These are phyloP conservation scores for Hypoxylon fuscum DNA, from an alignment of 495 filamentous ascomycete genomes.

Conservation along the genomic window DNA sequence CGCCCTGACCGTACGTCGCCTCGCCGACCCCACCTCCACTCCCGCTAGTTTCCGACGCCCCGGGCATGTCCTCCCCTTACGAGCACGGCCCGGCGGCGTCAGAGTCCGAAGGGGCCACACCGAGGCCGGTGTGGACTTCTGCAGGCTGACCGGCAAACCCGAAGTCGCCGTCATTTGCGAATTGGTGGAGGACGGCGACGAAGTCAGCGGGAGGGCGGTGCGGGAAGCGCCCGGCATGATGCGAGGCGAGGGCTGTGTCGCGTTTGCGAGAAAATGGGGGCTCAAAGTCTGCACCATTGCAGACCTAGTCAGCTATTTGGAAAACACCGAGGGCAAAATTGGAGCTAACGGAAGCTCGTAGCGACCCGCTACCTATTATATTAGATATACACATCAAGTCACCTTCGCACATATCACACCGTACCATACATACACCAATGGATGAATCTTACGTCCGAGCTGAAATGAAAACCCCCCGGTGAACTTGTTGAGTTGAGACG, in stretches of 20 bases:
- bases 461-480: neutral
- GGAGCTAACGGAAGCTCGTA: conserved; percentile 48
- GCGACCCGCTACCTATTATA: neutral
- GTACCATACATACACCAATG: conserved; percentile 14
- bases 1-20: conserved; percentile 78
- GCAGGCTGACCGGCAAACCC: conserved; percentile 76
- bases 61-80: conserved; percentile 89
- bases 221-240: conserved; percentile 81
- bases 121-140: conserved; percentile 90
- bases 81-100: conserved; percentile 82
- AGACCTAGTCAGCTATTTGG: conserved; percentile 81
- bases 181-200: conserved; percentile 80
- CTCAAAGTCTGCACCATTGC: conserved; percentile 96
- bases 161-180: conserved; percentile 86
- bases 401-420: conserved; percentile 15
- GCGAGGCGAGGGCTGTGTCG: conserved; percentile 87
- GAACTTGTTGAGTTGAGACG: too few species aligned
- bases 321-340: conserved; percentile 68
- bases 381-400: conserved; percentile 5
- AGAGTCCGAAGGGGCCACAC: conserved; percentile 84
- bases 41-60: conserved; percentile 77
- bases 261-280: conserved; percentile 88
- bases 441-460: conserved; percentile 13
- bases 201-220: conserved; percentile 64
- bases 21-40: conserved; percentile 71